Evolutionary conservation across 441 rosid species (phyloP).

Genomic region (Rhodomyrtus psidioides): DNA sequence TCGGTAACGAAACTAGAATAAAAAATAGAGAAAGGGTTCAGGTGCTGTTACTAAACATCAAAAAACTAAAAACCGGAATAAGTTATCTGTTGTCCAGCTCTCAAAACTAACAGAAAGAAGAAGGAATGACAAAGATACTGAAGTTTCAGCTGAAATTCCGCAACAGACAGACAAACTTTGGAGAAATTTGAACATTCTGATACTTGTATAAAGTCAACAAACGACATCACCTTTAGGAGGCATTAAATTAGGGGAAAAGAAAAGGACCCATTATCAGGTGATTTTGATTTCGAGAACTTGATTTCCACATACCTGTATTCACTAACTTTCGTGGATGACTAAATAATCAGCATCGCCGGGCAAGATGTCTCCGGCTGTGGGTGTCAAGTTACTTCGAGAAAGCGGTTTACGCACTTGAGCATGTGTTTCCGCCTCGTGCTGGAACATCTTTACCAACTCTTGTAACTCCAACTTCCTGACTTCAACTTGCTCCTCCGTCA

Average conservation of each 20-base stretch:
- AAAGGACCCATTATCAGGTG: background rate
- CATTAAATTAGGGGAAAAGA: background rate
- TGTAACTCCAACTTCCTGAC: slow-evolving; percentile 73
- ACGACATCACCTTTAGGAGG: background rate
- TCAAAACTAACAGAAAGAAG: background rate
- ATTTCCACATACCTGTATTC: background rate
- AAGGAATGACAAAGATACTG: background rate
- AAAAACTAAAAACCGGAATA: background rate
- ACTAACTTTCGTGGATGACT: slow-evolving; percentile 27
- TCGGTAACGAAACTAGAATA: background rate
- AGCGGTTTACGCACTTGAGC: slow-evolving; percentile 56
- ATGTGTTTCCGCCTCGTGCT: slow-evolving; percentile 95
- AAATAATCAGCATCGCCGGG: slow-evolving; percentile 40
- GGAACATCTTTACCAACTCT: slow-evolving; percentile 80
- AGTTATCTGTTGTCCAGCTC: background rate
- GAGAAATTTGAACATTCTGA: background rate
- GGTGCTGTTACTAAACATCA: background rate
- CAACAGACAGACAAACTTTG: background rate
- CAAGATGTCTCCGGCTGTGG: slow-evolving; percentile 70
- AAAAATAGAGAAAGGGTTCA: background rate
- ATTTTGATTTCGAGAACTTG: background rate
- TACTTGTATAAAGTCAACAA: background rate
- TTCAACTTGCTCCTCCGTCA: slow-evolving; percentile 56
- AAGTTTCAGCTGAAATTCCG: background rate
- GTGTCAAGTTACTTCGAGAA: slow-evolving; percentile 52